phyloP scores from a whole-genome alignment of 495 filamentous ascomycete species.

The Hapsidospora chrysogenum region DNA sequence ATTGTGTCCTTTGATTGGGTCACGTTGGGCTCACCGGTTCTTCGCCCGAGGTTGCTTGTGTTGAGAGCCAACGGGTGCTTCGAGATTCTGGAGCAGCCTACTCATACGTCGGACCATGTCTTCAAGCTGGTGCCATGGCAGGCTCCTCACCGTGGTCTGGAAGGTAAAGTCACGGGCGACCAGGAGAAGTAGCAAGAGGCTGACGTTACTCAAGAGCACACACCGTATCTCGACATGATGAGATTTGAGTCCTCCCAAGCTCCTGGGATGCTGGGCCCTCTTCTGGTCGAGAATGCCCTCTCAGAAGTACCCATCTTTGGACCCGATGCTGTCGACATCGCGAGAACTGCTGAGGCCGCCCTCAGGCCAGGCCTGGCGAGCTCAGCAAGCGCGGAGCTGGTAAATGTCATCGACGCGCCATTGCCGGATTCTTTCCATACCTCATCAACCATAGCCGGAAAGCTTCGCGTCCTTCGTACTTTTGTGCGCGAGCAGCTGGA shows the following conservation, averaged over 20 bases:
- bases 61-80: constrained; percentile 51
- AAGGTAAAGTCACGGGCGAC: too few species aligned
- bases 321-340: constrained; percentile 14
- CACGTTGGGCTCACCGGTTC: constrained; percentile 36
- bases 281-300: constrained; percentile 24
- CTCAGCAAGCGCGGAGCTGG: neutral
- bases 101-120: constrained; percentile 30
- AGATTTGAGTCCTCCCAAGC: constrained; percentile 26
- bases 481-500: constrained; percentile 4
- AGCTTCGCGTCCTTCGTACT: constrained; percentile 18
- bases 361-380: constrained; percentile 8
- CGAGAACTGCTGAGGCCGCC: constrained; percentile 15
- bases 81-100: constrained; percentile 47
- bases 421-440: constrained; percentile 12
- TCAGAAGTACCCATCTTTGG: constrained; percentile 28
- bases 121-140: constrained; percentile 31
- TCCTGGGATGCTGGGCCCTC: constrained; percentile 21
- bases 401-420: constrained; percentile 7
- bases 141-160: constrained; percentile 24
- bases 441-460: constrained; percentile 19
- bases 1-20: constrained; percentile 84
- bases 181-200: too few species aligned
- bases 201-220: too few species aligned
- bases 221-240: constrained; percentile 26
- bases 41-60: constrained; percentile 50